Evolutionary conservation across 139 green algal species (phyloP), one percentile per base, ranked within the genome.

Genomic region (Chlamydomonas schloesseri): DNA sequence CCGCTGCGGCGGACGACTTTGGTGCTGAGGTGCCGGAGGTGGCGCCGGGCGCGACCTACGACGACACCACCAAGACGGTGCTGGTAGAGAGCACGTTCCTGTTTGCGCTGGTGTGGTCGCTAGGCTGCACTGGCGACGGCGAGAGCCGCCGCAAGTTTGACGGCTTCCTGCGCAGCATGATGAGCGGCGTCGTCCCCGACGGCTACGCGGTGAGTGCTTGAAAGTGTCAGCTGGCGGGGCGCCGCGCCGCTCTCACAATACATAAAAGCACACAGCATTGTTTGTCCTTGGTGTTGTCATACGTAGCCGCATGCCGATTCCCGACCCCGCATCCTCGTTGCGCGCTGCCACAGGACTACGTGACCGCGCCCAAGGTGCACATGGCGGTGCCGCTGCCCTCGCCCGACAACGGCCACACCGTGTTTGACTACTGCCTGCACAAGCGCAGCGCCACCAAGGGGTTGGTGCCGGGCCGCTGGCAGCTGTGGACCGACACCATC

Each of bases 91-190:
- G 84, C 10, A 64, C 89, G 29, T 92, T 95, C 86, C 81, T 97
- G 57, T 97, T 97, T 76, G 74, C 91, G 21, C 34, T 95, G 55
- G 88, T 95, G 6, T 97, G 94, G 94, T 91, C 84, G 26, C 78
- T 92, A 13, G 94, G 94, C 17, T 88, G 82, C 71, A 97, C 93
- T 21, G 91, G 90, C 4, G 90, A 94, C 82, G 88, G 62, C 36
- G 92, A 93, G 17, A 89, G 83, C 31, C 88, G 94, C 28, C 65
- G 55, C 28, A 89, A 91, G 71, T 96, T 97, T 72, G 84, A 97
- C 82, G 60, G 65, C 21, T 95, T 95, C 83, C 89, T 97, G 74
- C 83, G 90, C 33, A 82, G 23, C 42, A 71, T 87, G 62, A 71
- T 73, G 13, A 55, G 71, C 18, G 86, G 86, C 36, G 42, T 73